A percentile compares a stretch with the other conserved stretches of the same genome.
Evolutionary conservation across 768 basidiomycete genomes (phyloP).

Genomic region (Rhizopogon vinicolor): DNA sequence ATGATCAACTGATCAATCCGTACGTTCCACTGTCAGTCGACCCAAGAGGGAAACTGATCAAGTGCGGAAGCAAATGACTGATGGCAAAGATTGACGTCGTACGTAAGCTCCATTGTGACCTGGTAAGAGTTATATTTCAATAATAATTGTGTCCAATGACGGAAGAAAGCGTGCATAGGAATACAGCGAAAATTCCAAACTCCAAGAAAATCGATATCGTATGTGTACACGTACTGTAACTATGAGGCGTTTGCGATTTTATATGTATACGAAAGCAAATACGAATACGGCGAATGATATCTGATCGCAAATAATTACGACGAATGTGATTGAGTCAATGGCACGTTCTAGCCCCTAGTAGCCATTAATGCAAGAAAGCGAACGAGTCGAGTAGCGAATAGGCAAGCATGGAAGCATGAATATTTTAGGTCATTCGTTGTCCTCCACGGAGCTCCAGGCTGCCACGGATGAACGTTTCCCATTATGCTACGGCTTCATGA

Average conservation of each 20-base stretch:
- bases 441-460: conserved; percentile 16
- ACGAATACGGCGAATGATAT: conserved; percentile 12
- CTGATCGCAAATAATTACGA: conserved; percentile 17
- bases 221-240: conserved; percentile 18
- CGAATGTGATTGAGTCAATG: conserved; percentile 9
- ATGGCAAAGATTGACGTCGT: background rate
- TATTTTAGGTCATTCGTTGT: conserved; percentile 1
- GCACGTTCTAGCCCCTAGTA: conserved; percentile 14
- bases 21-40: background rate
- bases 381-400: conserved; percentile 5
- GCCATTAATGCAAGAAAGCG: conserved; percentile 18
- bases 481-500: conserved; percentile 27
- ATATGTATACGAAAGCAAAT: conserved; percentile 17
- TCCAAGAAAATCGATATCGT: conserved; percentile 21
- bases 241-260: conserved; percentile 9
- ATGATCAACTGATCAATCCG: background rate
- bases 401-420: conserved; percentile 6
- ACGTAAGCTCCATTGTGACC: no score
- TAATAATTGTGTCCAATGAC: conserved; percentile 8
- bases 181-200: conserved; percentile 20
- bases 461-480: conserved; percentile 3
- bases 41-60: background rate
- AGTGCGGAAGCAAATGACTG: background rate
- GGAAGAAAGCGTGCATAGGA: conserved; percentile 15
- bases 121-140: conserved; percentile 18